phyloP scores from a whole-genome alignment of 106 monocot species.

The Xerophyta viscosa region DNA sequence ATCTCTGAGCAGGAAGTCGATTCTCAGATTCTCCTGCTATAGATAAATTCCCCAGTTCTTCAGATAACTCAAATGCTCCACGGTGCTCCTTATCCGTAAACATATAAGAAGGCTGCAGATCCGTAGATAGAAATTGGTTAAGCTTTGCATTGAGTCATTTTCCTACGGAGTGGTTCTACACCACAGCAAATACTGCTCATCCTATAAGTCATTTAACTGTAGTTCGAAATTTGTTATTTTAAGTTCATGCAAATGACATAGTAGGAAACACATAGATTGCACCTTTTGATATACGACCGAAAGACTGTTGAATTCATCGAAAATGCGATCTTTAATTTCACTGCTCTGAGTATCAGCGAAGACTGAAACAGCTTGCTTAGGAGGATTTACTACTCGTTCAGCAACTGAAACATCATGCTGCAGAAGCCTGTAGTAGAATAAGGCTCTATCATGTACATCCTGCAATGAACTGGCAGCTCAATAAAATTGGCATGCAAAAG shows the following conservation, averaged over 20 bases:
- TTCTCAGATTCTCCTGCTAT: slow-evolving; percentile 40
- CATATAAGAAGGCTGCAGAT: slow-evolving; percentile 82
- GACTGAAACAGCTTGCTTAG: slow-evolving; percentile 97
- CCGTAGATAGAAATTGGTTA: too few relatives aligned
- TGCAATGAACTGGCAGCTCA: slow-evolving; percentile 29
- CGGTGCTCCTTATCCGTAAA: slow-evolving; percentile 93
- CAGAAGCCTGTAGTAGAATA: slow-evolving; percentile 96
- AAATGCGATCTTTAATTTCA: slow-evolving; percentile 97
- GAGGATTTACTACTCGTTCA: slow-evolving; percentile 86
- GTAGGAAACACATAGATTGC: background rate
- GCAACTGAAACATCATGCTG: slow-evolving; percentile 82
- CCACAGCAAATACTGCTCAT: too few relatives aligned
- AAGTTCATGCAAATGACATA: background rate
- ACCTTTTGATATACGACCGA: slow-evolving; percentile 97
- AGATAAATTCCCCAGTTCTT: slow-evolving; percentile 67
- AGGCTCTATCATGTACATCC: slow-evolving; percentile 99
- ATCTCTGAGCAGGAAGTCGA: slow-evolving; percentile 44
- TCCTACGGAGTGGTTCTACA: too few relatives aligned
- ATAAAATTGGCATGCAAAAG: background rate
- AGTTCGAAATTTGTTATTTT: too few relatives aligned
- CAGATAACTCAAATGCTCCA: slow-evolving; percentile 75
- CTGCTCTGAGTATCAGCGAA: slow-evolving; percentile 94
- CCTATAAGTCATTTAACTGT: too few relatives aligned
- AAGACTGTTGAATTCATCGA: slow-evolving; percentile 96
- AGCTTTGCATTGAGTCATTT: too few relatives aligned